Evolutionary conservation across 1,139 yeast genomes (phyloP).

Genomic region (Lodderomyces parapsilosis): DNA sequence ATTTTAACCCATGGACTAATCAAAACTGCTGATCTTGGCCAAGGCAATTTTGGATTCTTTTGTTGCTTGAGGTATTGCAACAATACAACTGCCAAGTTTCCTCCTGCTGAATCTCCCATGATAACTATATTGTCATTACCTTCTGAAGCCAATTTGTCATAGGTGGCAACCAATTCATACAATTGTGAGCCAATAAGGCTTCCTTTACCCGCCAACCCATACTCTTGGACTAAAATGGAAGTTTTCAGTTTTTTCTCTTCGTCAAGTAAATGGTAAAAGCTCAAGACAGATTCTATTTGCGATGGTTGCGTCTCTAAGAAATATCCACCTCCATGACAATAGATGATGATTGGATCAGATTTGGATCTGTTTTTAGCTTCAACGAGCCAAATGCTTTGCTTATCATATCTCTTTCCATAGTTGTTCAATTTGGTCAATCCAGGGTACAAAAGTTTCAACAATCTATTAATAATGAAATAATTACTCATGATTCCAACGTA

Average conservation of each 20-base stretch:
- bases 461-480: conserved; percentile 9
- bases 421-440: conserved; percentile 20
- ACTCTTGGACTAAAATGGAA: conserved; percentile 39
- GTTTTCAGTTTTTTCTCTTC: conserved; percentile 23
- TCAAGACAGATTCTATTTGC: conserved; percentile 32
- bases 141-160: conserved; percentile 23
- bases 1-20: conserved; percentile 41
- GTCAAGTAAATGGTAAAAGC: conserved; percentile 30
- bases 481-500: conserved; percentile 7
- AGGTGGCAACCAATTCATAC: conserved; percentile 32
- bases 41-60: conserved; percentile 16
- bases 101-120: conserved; percentile 47
- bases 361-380: conserved; percentile 25
- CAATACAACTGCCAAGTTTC: conserved; percentile 31
- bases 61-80: conserved; percentile 25
- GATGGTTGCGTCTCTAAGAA: conserved; percentile 33
- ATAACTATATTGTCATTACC: conserved; percentile 32
- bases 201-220: conserved; percentile 34
- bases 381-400: conserved; percentile 38
- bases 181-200: conserved; percentile 36
- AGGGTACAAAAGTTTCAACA: conserved; percentile 9
- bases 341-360: conserved; percentile 38
- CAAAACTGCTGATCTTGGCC: conserved; percentile 32
- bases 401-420: conserved; percentile 34
- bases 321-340: conserved; percentile 47